Base-by-base conservation (phyloP, 2,329 filamentous ascomycete species). In the Cadophora gregata region DNA sequence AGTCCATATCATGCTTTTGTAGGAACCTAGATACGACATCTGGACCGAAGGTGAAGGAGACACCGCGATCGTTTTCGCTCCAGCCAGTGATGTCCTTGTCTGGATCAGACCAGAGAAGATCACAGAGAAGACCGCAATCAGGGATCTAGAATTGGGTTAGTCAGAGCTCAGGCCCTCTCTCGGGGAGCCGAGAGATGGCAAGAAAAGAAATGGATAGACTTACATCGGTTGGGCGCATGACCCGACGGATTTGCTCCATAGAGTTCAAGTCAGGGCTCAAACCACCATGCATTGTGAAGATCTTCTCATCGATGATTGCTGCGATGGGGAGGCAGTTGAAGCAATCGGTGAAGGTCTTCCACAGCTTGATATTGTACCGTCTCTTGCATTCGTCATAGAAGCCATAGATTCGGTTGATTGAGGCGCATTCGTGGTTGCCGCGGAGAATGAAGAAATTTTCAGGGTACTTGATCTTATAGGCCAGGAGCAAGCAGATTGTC, bases 301-400 rank as follows among this genome's bases (percentile, higher is more conserved):
- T 99, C 90, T 98, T 99, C 86, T 97, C 96, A 78, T 97, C 95
- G 76, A 99, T 97, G 82, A 99, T 99, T 74, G 96, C 95, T 66
- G 95, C 96, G 80, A 99, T 98, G 58, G 95, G 95, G 78, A 98
- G 83, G 83, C 93, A 97, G 86, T 99, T 99, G 88, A 99, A 99
- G 86, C 94, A 97, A 80, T 99, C 95, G 71, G 94, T 97, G 80
- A 99, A 98, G 1, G 95, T 98, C 88, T 99, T 99, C 95, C 95
- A 98, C 69, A 98, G 87, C 88, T 98, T 98, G 85, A 98, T 97
- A 83, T 98, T 99, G 85, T 97, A 98, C 75, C 95, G 88, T 78
- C 96, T 91, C 86, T 99, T 99, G 90, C 95, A 99, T 82, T 99
- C 95, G 78, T 99, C 96, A 85, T 99, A 99, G 85, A 99, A 99